These are phyloP conservation scores for Neltuma alba DNA, from an alignment of 306 rosid species.

Conservation along the genomic window DNA sequence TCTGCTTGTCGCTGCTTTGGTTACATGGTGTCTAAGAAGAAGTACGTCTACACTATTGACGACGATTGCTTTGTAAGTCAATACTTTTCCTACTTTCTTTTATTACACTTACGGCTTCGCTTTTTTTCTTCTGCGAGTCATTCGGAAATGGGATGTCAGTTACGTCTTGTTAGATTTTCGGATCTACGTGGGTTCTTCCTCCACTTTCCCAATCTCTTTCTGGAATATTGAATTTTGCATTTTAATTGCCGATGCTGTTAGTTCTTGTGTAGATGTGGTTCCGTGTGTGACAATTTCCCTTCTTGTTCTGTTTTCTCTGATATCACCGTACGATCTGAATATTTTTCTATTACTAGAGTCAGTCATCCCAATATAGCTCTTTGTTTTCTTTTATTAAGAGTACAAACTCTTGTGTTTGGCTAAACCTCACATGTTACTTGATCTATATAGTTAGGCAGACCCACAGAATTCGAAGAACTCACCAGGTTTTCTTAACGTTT, in stretches of 20 bases:
- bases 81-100: neutral
- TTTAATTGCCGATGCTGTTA: neutral
- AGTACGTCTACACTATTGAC: slow-evolving; percentile 75
- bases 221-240: neutral
- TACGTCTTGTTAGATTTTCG: neutral
- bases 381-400: neutral
- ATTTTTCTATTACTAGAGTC: neutral
- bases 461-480: neutral
- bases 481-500: neutral
- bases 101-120: neutral
- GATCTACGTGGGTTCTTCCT: slow-evolving; percentile 18
- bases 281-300: neutral
- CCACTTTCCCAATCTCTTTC: neutral
- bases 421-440: neutral
- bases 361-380: neutral
- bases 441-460: neutral
- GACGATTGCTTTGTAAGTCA: slow-evolving; percentile 76
- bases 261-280: neutral
- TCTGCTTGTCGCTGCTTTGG: slow-evolving; percentile 84
- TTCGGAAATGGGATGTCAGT: slow-evolving; percentile 16
- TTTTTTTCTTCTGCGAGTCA: neutral
- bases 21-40: slow-evolving; percentile 75
- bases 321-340: neutral
- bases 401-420: neutral
- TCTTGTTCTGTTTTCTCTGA: neutral